These are phyloP conservation scores for Aspergillus sclerotiicarbonarius DNA, from an alignment of 495 filamentous ascomycete genomes.

Conservation along the genomic window DNA sequence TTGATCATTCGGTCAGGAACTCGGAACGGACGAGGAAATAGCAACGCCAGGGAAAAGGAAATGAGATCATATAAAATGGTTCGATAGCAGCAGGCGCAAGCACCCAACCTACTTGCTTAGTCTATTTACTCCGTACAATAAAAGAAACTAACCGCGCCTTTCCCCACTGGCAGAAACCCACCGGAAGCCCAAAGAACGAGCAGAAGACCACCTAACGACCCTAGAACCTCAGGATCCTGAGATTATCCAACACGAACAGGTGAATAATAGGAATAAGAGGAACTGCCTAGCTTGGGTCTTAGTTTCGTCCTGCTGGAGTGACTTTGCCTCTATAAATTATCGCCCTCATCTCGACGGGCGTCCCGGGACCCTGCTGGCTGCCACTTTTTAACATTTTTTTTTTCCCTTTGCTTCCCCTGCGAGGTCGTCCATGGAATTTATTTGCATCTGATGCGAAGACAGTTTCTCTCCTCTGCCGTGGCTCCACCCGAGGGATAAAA, in stretches of 20 bases:
- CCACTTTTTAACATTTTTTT: no score
- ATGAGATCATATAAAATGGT: neutral
- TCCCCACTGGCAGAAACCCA: slow-evolving; percentile 2
- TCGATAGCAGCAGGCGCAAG: neutral
- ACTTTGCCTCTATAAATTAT: neutral
- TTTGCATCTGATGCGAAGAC: neutral
- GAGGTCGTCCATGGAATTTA: neutral
- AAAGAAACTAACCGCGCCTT: neutral
- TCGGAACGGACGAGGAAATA: neutral
- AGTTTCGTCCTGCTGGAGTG: no score
- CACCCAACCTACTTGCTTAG: neutral
- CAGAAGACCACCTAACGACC: neutral
- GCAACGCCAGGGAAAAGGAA: neutral
- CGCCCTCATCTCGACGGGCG: neutral
- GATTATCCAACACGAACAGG: slow-evolving; percentile 1
- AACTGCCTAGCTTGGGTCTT: neutral
- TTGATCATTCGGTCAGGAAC: no score
- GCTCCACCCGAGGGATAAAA: slow-evolving; percentile 8
- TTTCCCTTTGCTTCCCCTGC: neutral
- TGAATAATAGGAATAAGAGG: slow-evolving; percentile 3
- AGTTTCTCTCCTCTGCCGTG: slow-evolving; percentile 4
- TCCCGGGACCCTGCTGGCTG: no score
- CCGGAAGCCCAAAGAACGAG: slow-evolving; percentile 1
- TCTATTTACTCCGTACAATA: no score
- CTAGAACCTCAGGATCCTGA: neutral